Conservation (phyloP, 2,329 filamentous ascomycete species). For the Penicillium sp. region DNA sequence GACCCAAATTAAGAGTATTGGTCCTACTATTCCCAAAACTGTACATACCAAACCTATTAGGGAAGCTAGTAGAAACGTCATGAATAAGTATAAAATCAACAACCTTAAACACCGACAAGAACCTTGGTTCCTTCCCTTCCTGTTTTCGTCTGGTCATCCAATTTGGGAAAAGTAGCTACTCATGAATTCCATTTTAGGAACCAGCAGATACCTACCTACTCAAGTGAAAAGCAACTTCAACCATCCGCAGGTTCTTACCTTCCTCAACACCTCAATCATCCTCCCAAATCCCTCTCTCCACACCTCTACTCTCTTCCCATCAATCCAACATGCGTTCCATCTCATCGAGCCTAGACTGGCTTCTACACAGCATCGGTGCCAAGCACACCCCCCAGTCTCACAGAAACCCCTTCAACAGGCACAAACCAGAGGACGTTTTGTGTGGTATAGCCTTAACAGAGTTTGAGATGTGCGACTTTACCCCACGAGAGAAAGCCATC, state of each 20-base stretch:
- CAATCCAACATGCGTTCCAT: neutral
- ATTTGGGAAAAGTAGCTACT: neutral
- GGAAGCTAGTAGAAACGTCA: neutral
- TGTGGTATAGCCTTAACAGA: neutral
- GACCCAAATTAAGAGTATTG: neutral
- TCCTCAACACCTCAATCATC: neutral
- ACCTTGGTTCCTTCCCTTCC: neutral
- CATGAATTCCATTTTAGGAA: neutral
- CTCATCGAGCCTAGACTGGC: neutral
- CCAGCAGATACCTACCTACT: neutral
- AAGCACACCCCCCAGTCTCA: neutral
- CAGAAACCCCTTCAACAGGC: neutral
- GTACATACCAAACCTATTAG: neutral
- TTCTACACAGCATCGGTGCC: neutral
- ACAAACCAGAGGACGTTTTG: neutral
- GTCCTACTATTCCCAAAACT: neutral
- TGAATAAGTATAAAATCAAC: no score
- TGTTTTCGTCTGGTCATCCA: neutral
- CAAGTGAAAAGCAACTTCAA: neutral
- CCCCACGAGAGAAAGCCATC: neutral
- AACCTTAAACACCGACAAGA: no score
- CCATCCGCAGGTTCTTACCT: neutral
- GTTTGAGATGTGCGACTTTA: neutral
- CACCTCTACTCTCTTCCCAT: neutral
- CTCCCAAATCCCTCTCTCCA: neutral